phyloP scores from a whole-genome alignment of 2,329 filamentous ascomycete species.

The Curvularia eragrostidis region DNA sequence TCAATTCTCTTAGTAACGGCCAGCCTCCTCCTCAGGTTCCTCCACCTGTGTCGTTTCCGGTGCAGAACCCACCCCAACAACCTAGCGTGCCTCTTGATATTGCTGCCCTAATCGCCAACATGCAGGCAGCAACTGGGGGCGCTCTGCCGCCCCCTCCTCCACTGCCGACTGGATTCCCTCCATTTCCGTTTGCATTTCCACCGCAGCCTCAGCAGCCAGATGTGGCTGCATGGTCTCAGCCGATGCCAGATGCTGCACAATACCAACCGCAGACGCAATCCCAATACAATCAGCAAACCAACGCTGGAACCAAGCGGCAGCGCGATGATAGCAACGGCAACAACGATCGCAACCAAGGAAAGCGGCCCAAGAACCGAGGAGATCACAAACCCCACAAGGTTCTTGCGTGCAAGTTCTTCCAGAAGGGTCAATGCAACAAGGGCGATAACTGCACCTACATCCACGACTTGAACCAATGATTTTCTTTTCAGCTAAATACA shows the following conservation, averaged over 20 bases:
- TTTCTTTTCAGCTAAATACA: neutral
- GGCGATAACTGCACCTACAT: constrained; percentile 77
- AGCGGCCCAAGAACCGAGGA: constrained; percentile 32
- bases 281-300: constrained; percentile 37
- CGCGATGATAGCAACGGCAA: constrained; percentile 42
- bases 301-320: constrained; percentile 46
- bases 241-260: constrained; percentile 19
- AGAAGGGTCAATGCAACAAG: constrained; percentile 73
- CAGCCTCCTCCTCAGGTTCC: constrained; percentile 25
- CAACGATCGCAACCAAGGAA: constrained; percentile 61
- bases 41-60: constrained; percentile 20
- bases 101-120: constrained; percentile 32
- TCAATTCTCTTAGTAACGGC: constrained; percentile 27
- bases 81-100: constrained; percentile 29
- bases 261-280: constrained; percentile 20
- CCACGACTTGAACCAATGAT: constrained; percentile 58
- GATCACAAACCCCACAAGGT: constrained; percentile 47
- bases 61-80: constrained; percentile 24
- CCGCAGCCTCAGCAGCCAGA: constrained; percentile 21
- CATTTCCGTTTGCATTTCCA: constrained; percentile 26
- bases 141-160: constrained; percentile 35
- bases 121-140: constrained; percentile 29
- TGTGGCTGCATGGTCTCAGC: constrained; percentile 20
- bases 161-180: constrained; percentile 29
- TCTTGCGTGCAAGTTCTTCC: constrained; percentile 70